Evolutionary conservation across 305 asterid species (phyloP).

Genomic region (Solanum hybrid): DNA sequence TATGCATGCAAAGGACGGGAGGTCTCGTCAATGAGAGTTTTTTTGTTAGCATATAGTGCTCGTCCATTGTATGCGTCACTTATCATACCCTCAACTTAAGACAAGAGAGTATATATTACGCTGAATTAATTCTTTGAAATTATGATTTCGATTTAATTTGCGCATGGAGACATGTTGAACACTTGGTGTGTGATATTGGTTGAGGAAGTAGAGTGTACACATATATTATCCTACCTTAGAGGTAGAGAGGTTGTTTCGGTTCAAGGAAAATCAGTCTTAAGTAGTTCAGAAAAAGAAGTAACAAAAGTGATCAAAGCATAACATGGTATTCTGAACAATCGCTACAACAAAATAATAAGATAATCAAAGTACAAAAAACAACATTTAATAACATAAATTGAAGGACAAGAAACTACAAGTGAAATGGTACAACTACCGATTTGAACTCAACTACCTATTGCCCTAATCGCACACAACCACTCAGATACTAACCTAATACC

Average conservation of each 20-base stretch:
- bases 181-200: not conserved
- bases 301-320: not conserved
- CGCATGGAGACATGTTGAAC: not conserved
- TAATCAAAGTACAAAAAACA: too few relatives aligned
- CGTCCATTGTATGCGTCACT: conserved; percentile 4
- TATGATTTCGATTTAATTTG: not conserved
- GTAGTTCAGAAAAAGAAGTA: not conserved
- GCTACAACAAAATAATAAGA: not conserved
- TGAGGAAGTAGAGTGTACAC: not conserved
- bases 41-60: not conserved
- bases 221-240: not conserved
- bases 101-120: not conserved
- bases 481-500: not conserved
- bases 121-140: not conserved
- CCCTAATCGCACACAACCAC: not conserved
- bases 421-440: not conserved
- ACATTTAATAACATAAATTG: not conserved
- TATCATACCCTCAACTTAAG: conserved; percentile 4
- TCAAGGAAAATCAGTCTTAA: not conserved
- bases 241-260: not conserved
- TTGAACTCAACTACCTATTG: not conserved
- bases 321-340: not conserved
- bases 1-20: conserved; percentile 14
- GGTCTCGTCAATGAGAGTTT: conserved; percentile 16
- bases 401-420: not conserved